Evolutionary conservation across 2,329 filamentous ascomycete genomes (phyloP).

Genomic region (Pestalotiopsis sp.): DNA sequence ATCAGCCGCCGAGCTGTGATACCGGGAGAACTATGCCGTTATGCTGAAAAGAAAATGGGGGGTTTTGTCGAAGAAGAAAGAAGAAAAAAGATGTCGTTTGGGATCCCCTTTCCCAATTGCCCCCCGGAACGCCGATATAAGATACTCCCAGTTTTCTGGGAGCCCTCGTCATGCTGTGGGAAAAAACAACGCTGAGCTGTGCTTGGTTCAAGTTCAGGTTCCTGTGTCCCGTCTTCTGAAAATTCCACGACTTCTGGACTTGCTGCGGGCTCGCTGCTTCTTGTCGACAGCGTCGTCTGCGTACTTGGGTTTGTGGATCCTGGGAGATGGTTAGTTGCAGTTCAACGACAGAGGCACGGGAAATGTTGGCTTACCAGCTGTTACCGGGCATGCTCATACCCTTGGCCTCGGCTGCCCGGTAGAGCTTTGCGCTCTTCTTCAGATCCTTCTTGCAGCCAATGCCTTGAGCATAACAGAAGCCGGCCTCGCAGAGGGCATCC

Average conservation of each 20-base stretch:
- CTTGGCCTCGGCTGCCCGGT: constrained; percentile 86
- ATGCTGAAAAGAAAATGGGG: not conserved
- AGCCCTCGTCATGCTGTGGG: not conserved
- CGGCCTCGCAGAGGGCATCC: constrained; percentile 90
- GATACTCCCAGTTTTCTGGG: not conserved
- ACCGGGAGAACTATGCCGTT: not conserved
- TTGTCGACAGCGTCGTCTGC: constrained; percentile 60
- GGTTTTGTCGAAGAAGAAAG: not conserved
- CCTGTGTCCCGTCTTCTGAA: constrained; percentile 60
- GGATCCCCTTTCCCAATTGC: not conserved
- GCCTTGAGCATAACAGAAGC: constrained; percentile 94
- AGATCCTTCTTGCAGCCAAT: constrained; percentile 94
- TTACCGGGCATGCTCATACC: constrained; percentile 98
- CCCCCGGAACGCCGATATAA: not conserved
- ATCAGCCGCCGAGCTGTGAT: not conserved
- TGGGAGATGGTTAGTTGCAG: constrained; percentile 36
- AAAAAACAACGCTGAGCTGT: not conserved
- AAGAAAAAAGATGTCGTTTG: not conserved
- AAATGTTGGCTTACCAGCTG: constrained; percentile 74
- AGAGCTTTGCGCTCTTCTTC: constrained; percentile 90
- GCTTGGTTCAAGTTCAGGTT: not conserved
- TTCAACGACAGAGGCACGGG: not conserved
- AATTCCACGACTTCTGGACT: constrained; percentile 74
- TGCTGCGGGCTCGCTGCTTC: constrained; percentile 69
- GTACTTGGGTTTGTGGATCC: constrained; percentile 98